A percentile compares a stretch with the other conserved stretches of the same genome.
Conservation (phyloP, 257 asterid species). For the Cruciata laevipes region DNA sequence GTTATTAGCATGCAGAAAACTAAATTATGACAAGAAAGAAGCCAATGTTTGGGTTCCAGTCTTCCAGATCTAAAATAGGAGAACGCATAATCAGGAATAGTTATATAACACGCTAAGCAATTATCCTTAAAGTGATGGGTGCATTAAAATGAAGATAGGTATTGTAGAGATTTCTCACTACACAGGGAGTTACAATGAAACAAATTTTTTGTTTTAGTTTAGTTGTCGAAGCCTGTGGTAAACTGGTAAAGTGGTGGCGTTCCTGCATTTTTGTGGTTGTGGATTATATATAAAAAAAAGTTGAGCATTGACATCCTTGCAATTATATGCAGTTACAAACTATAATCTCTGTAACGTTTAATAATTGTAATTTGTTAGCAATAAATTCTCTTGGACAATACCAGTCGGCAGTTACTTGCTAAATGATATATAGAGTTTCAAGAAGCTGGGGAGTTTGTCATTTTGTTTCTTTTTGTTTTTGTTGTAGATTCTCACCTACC, state of each 20-base stretch:
- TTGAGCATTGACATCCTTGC: neutral
- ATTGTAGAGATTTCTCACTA: neutral
- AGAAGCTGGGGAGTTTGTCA: constrained; percentile 32
- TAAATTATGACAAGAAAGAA: neutral
- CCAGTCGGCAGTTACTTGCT: constrained; percentile 14
- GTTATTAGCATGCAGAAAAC: neutral
- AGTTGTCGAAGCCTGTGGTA: neutral
- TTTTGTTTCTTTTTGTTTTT: constrained; percentile 51
- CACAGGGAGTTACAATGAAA: neutral
- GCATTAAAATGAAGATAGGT: neutral
- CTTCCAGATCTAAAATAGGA: neutral
- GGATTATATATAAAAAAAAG: neutral
- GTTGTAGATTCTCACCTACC: constrained; percentile 41
- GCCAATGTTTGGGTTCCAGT: neutral
- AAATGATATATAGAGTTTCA: constrained; percentile 36
- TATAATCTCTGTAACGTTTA: neutral
- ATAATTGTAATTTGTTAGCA: neutral
- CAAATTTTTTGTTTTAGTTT: neutral
- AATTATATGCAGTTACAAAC: neutral
- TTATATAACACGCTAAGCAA: constrained; percentile 1
- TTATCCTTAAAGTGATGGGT: neutral
- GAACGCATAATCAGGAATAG: neutral
- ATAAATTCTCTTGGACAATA: constrained; percentile 1
- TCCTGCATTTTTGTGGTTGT: constrained; percentile 3
- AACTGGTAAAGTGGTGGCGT: neutral